A percentile compares a stretch with the other conserved stretches of the same genome.
Conservation (phyloP, 2,329 filamentous ascomycete species). For the Pseudogymnoascus pannorum region DNA sequence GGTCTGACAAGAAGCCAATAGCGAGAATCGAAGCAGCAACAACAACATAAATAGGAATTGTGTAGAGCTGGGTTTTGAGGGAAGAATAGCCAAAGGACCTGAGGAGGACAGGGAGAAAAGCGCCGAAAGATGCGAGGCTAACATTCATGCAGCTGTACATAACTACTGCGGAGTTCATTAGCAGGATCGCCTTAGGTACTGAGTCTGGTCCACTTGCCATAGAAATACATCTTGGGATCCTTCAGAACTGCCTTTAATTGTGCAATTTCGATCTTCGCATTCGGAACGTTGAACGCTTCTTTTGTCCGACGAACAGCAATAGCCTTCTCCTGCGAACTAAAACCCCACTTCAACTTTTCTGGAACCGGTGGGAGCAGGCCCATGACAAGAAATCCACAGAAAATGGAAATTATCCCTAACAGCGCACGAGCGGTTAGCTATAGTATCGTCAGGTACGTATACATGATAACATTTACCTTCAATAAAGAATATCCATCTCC, state of each 20-base stretch:
- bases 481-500: constrained; percentile 19
- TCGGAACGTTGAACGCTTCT: constrained; percentile 11
- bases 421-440: constrained; percentile 8
- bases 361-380: constrained; percentile 11
- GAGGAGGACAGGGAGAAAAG: not conserved
- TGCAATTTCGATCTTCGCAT: constrained; percentile 12
- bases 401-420: not conserved
- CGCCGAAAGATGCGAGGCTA: constrained; percentile 9
- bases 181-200: constrained; percentile 5
- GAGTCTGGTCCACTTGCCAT: not conserved
- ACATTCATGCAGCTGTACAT: constrained; percentile 8
- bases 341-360: constrained; percentile 15
- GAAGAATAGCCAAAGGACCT: not conserved
- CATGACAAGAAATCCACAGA: constrained; percentile 11
- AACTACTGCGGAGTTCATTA: constrained; percentile 6
- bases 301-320: constrained; percentile 5
- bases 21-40: constrained; percentile 10
- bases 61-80: constrained; percentile 12
- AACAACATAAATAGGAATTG: constrained; percentile 13
- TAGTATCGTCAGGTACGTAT: constrained; percentile 8
- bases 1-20: constrained; percentile 11
- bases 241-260: constrained; percentile 11
- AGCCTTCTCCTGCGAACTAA: constrained; percentile 16
- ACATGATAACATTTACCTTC: constrained; percentile 14
- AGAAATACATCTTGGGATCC: constrained; percentile 12